Evolutionary conservation across 2,329 filamentous ascomycete genomes (phyloP), one percentile per base, ranked within the genome.

Genomic region (Myriosclerotinia curreyana): DNA sequence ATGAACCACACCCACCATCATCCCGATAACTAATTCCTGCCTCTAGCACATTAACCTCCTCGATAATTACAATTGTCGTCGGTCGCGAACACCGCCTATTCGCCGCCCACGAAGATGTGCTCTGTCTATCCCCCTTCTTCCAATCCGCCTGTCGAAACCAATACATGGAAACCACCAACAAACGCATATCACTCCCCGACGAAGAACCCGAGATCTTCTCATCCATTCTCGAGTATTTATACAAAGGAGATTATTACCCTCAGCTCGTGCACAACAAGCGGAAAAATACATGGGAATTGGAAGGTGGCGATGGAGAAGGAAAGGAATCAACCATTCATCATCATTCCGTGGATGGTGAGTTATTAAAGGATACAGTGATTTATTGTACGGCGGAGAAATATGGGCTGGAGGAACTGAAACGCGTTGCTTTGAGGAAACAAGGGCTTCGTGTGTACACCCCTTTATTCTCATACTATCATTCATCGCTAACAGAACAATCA

Each of bases 121-220:
- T 97, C 66, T 84, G 82, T 74, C 80, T 83, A 63, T 95, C 91
- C 14, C 86, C 91, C 9, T 96, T 88, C 82, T 96, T 97, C 78
- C 81, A 86, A 66, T 79, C 84, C 58, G 81, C 83, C 51, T 84
- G 87, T 68, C 82, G 83, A 64, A 82, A 81, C 68, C 85, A 88
- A 72, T 89, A 84, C 79, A 83, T 85, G 77, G 83, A 75, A n/a
- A 75, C 80, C 64, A 74, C 76, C 55, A 81, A 80, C 74, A 92
- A 91, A 78, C 87, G 88, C 62, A 89, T 96, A 74, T 83, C 88
- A 60, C 84, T 96, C 2, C 89, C 91, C 1, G 86, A 94, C 66
- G 93, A 96, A 76, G 88, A 93, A 71, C 92, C 93, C 25, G 92
- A 96, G 75, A 88, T 96, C 72, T 93, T 97, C 77, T 96, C 91